Evolutionary conservation across 78 protist species (phyloP), one percentile per base, ranked within the genome.

Genomic region (Monosiga brevicollis): DNA sequence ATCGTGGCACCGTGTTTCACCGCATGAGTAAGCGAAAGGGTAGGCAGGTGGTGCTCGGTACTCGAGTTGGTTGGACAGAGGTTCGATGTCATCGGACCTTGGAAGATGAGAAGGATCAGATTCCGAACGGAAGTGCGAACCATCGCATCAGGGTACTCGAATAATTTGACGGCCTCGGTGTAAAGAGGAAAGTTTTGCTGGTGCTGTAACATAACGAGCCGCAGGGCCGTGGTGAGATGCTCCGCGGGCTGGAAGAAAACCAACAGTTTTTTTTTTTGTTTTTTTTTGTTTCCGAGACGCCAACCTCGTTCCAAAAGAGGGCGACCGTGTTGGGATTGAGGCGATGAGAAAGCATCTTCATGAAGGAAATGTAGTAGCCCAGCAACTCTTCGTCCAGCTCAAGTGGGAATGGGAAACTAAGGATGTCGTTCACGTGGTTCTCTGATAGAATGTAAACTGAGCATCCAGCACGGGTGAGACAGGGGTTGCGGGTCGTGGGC

Each of bases 121-220:
- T 93, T 93, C 54, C 97, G 90, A 76, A 95, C 95, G 36, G 97
- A 95, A 6, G 90, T 87, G 38, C 95, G 88, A 35, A 95, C 85
- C 96, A 95, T 93, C 78, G 87, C 71, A 42, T 95, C 98, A 37
- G 70, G 73, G 89, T 95, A 92, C 82, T 90, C 87, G 88, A 92
- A 87, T 83, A 93, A 95, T 76, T 91, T 93, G 79, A 95, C 89
- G 20, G 98, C 96, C 55, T 95, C 97, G 34, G 94, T 88, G 86
- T 94, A 95, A 9, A 95, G 80, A 9, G 96, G 96, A 37, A 95
- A 95, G 84, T 93, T 94, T 41, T 84, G 76, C 79, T 83, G 87
- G 37, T 87, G 80, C 91, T 88, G 84, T 6, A 0, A 43, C 10
- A n/a, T n/a, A n/a, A n/a, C n/a, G n/a, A n/a, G n/a, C n/a, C n/a